Evolutionary conservation across 1,139 yeast species (phyloP).

Genomic region (Saccharomycopsis hybrid): DNA sequence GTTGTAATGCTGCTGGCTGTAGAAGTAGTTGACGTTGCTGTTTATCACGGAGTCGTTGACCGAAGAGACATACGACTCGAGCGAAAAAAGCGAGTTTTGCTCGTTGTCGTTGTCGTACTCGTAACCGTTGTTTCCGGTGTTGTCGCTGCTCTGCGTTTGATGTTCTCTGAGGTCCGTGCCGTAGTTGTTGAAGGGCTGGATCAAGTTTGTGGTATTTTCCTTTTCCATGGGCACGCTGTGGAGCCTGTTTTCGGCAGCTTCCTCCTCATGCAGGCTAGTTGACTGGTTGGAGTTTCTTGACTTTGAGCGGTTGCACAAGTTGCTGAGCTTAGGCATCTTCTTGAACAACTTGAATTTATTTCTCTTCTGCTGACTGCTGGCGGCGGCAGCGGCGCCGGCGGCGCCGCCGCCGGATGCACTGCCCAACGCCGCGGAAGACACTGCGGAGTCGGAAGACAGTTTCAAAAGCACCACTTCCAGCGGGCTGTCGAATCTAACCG

Average conservation of each 20-base stretch:
- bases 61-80: conserved; percentile 16
- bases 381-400: background rate
- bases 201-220: too few species aligned
- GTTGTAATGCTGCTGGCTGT: background rate
- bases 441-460: too few species aligned
- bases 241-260: background rate
- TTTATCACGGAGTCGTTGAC: conserved; percentile 12
- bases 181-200: background rate
- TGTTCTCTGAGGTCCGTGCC: too few species aligned
- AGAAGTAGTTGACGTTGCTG: conserved; percentile 11
- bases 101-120: too few species aligned
- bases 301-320: background rate
- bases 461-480: too few species aligned
- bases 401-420: background rate
- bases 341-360: background rate
- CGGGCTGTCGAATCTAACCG: conserved; percentile 13
- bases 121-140: background rate
- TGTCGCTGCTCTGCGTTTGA: background rate
- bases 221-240: too few species aligned
- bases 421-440: conserved; percentile 1
- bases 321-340: background rate
- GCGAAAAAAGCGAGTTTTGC: background rate
- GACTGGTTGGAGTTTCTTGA: background rate
- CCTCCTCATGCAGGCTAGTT: background rate
- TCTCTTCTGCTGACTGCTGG: too few species aligned